These are phyloP conservation scores for Cavenderia fasciculata DNA, from an alignment of 78 protist species.

Conservation along the genomic window DNA sequence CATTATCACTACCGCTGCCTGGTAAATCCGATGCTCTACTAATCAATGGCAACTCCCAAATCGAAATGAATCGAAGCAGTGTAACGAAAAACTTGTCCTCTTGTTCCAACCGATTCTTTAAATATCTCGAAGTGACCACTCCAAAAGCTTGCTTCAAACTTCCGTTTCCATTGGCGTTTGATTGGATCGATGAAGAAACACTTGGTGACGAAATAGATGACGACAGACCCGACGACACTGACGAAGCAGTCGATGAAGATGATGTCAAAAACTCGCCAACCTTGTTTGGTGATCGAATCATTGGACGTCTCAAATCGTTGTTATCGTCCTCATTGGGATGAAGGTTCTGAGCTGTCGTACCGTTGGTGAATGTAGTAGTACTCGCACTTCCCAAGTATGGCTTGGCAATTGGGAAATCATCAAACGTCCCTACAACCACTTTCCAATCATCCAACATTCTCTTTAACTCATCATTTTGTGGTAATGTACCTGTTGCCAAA, in stretches of 20 bases:
- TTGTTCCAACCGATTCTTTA: conserved; percentile 43
- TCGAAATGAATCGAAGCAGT: conserved; percentile 48
- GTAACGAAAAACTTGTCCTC: conserved; percentile 59
- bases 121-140: conserved; percentile 14
- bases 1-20: background rate
- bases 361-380: background rate
- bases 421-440: conserved; percentile 12
- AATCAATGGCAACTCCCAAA: conserved; percentile 49
- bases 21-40: background rate
- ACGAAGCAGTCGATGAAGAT: background rate
- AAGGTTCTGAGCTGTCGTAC: background rate
- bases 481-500: background rate
- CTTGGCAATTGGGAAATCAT: conserved; percentile 44
- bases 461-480: conserved; percentile 31
- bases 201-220: conserved; percentile 6
- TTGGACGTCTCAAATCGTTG: background rate
- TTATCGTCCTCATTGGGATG: background rate
- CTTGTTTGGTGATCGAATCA: background rate
- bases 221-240: background rate
- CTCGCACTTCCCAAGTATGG: conserved; percentile 13
- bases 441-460: conserved; percentile 76
- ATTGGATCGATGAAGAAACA: background rate
- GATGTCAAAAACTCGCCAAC: background rate
- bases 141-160: conserved; percentile 30
- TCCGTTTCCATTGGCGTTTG: background rate